Conservation (phyloP, 768 basidiomycete genomes). For the Tubosaeta brunneosetosa region DNA sequence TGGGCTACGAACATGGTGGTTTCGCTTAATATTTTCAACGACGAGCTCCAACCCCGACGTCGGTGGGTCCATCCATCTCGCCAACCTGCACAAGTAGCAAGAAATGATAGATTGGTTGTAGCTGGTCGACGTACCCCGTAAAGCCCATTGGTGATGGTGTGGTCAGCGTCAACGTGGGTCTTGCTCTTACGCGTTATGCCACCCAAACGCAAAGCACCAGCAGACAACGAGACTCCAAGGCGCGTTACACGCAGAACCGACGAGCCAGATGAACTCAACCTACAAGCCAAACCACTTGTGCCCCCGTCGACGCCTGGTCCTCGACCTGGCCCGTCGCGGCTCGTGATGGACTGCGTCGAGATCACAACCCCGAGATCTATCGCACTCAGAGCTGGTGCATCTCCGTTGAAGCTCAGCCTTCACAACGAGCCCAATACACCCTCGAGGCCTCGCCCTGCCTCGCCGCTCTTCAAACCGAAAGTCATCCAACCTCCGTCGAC, state of each 20-base stretch:
- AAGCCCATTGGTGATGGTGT: conserved; percentile 46
- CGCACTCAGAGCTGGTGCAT: conserved; percentile 7
- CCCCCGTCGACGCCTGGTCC: conserved; percentile 24
- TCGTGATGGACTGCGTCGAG: conserved; percentile 30
- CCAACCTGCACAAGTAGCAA: conserved; percentile 44
- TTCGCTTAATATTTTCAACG: conserved; percentile 59
- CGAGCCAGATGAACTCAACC: conserved; percentile 30
- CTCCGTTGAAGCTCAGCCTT: conserved; percentile 10
- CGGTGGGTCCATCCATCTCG: conserved; percentile 82
- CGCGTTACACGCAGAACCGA: conserved; percentile 28
- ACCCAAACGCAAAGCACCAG: conserved; percentile 43
- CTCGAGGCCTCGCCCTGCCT: conserved; percentile 6
- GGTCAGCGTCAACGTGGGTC: conserved; percentile 10
- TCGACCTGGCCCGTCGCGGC: conserved; percentile 11
- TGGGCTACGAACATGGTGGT: conserved; percentile 54
- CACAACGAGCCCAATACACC: conserved; percentile 17
- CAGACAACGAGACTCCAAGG: conserved; percentile 26
- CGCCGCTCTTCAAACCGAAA: not conserved
- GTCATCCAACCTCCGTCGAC: conserved; percentile 7
- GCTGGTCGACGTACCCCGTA: conserved; percentile 43
- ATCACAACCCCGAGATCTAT: conserved; percentile 25
- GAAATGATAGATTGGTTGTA: not conserved
- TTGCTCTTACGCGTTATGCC: conserved; percentile 29
- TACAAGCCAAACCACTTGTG: conserved; percentile 7
- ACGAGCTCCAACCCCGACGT: conserved; percentile 65